Base-by-base conservation (phyloP, 169 alveolate species). In the Cryptosporidium ryanae region DNA sequence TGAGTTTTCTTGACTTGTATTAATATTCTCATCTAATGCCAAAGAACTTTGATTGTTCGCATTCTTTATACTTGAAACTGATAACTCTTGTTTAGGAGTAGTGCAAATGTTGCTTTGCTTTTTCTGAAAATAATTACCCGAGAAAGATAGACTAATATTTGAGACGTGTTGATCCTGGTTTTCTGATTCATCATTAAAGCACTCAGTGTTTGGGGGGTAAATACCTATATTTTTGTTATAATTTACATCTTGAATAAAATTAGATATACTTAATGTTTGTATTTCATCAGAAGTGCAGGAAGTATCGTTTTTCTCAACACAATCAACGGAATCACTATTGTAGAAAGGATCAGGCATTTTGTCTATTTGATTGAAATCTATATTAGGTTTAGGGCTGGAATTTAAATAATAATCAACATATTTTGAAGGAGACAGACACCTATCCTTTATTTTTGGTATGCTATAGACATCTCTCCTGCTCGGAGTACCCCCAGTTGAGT, bases 371-470 rank as follows among this genome's bases (percentile, higher is more conserved):
- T 38, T 46, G 46, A 76, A 76, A 43, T 76, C 71, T n/a, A 76
- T 46, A 18, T 38, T 12, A 2, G 87, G 87, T 27, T 61, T 76
- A 10, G 87, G 87, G 8, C 38, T 13, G 38, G 71, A 25, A 7
- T 76, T 52, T 32, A 55, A 21, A 44, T 59, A 76, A 52, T 76
- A 23, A 27, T 76, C 71, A 5, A 76, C 46, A 76, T 76, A 76
- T 59, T 55, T 76, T 52, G 31, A 18, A 23, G 87, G 87, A 34
- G 87, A 76, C 43, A 76, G 46, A 27, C 87, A 76, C 31, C 87
- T 76, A 8, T 55, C 68, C 8, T 12, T 43, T 23, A 76, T 23
- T 34, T 29, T 38, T 15, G 87, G 87, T 2, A 76, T n/a, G 34
- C 13, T 29, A 65, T 43, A 59, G 23, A 27, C 63, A 25, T 59